Evolutionary conservation across 495 filamentous ascomycete genomes (phyloP).

Genomic region (Achaetomiella virescens): DNA sequence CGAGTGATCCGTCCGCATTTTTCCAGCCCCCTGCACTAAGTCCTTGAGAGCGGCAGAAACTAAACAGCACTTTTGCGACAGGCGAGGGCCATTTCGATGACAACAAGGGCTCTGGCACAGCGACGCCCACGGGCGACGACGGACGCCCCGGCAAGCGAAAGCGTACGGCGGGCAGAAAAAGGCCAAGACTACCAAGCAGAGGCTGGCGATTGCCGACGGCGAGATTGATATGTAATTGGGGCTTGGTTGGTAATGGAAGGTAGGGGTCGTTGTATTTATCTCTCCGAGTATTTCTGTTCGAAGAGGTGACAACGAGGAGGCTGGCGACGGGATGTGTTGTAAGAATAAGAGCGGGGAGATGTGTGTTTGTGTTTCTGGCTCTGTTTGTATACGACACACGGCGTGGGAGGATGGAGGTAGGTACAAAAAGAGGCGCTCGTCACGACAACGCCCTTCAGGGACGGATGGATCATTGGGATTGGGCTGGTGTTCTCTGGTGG

Average conservation of each 20-base stretch:
- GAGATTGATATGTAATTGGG: conserved; percentile 37
- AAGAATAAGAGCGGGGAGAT: no score
- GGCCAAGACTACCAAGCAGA: conserved; percentile 85
- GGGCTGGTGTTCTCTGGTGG: no score
- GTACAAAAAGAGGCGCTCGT: no score
- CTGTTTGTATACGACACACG: no score
- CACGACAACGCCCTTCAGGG: no score
- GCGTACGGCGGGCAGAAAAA: conserved; percentile 64
- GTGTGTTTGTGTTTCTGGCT: no score
- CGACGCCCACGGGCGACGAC: conserved; percentile 65
- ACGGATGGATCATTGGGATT: no score
- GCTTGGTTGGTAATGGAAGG: background rate
- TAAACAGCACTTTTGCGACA: conserved; percentile 29
- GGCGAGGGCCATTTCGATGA: conserved; percentile 95
- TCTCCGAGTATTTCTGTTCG: background rate
- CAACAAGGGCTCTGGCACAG: conserved; percentile 74
- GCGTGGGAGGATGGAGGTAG: no score
- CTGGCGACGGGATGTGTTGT: background rate
- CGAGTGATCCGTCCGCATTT: background rate
- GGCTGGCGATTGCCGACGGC: conserved; percentile 81
- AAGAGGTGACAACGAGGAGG: background rate
- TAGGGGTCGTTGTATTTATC: conserved; percentile 1
- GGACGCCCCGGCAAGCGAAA: conserved; percentile 41
- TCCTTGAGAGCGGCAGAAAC: background rate
- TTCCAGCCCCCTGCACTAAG: no score